Evolutionary conservation across 2,329 filamentous ascomycete genomes (phyloP).

Genomic region (Colletotrichum lindemuthianum): DNA sequence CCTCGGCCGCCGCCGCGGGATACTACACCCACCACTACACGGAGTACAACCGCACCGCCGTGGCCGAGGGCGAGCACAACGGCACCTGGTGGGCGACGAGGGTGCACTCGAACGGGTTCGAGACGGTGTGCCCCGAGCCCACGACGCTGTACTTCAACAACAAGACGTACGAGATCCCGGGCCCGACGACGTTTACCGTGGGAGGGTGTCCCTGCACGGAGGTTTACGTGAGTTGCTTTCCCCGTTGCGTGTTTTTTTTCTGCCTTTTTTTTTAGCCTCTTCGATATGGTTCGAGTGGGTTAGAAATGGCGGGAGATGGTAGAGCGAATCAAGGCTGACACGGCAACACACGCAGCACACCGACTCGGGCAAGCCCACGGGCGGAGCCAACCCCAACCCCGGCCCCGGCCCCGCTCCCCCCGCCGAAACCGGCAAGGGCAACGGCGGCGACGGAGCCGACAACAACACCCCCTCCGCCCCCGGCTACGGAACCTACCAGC

Average conservation of each 20-base stretch:
- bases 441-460: too few relatives aligned
- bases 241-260: background rate
- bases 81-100: conserved; percentile 40
- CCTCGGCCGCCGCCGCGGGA: conserved; percentile 2
- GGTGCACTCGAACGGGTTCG: conserved; percentile 47
- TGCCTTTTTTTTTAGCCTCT: too few relatives aligned
- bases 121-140: conserved; percentile 57
- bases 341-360: too few relatives aligned
- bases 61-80: conserved; percentile 37
- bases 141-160: conserved; percentile 47
- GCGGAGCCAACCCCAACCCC: too few relatives aligned
- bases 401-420: background rate
- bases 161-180: conserved; percentile 63
- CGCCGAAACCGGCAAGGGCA: too few relatives aligned
- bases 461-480: too few relatives aligned
- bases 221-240: conserved; percentile 16
- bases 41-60: conserved; percentile 39
- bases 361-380: too few relatives aligned
- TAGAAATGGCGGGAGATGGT: too few relatives aligned
- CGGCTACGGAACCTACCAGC: background rate
- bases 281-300: too few relatives aligned
- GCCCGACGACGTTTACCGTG: conserved; percentile 65
- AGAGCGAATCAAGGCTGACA: background rate
- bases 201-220: conserved; percentile 63
- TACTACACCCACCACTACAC: conserved; percentile 18